A percentile compares a stretch with the other conserved stretches of the same genome.
Conservation (phyloP, 2,329 filamentous ascomycete genomes). For the Ceratocystis variospora region DNA sequence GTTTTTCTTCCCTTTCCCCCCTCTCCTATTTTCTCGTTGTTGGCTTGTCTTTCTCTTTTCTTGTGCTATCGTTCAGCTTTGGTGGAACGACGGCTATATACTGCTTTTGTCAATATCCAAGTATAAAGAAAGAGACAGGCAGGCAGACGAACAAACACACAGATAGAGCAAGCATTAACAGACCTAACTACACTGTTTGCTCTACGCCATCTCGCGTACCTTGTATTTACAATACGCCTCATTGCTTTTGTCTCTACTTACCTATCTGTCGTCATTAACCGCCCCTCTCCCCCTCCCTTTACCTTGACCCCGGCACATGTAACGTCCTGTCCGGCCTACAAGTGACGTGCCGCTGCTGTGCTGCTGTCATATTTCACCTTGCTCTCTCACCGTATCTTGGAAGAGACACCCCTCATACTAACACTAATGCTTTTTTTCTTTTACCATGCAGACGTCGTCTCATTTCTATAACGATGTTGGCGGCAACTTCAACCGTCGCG, state of each 20-base stretch:
- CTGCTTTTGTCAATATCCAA: not conserved
- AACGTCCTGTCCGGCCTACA: not conserved
- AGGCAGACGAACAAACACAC: too few relatives aligned
- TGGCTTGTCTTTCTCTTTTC: not conserved
- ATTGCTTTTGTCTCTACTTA: not conserved
- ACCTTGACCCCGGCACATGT: not conserved
- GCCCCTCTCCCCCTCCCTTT: not conserved
- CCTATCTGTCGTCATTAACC: too few relatives aligned
- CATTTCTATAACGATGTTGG: slow-evolving; percentile 42
- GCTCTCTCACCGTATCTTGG: not conserved
- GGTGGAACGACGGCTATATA: not conserved
- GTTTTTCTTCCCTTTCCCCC: not conserved
- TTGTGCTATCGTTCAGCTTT: not conserved
- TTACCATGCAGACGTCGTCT: slow-evolving; percentile 39
- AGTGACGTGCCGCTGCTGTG: not conserved
- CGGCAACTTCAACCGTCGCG: slow-evolving; percentile 39
- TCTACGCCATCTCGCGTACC: not conserved
- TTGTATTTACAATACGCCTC: not conserved
- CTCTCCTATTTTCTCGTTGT: not conserved
- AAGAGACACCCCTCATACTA: slow-evolving; percentile 16
- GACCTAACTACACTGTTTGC: too few relatives aligned
- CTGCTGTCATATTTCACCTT: not conserved
- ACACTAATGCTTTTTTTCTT: slow-evolving; percentile 20
- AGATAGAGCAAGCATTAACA: too few relatives aligned
- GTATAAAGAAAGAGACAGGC: too few relatives aligned